phyloP scores from a whole-genome alignment of 371 early-diverging fungal species.

The Funneliformis caledonium region DNA sequence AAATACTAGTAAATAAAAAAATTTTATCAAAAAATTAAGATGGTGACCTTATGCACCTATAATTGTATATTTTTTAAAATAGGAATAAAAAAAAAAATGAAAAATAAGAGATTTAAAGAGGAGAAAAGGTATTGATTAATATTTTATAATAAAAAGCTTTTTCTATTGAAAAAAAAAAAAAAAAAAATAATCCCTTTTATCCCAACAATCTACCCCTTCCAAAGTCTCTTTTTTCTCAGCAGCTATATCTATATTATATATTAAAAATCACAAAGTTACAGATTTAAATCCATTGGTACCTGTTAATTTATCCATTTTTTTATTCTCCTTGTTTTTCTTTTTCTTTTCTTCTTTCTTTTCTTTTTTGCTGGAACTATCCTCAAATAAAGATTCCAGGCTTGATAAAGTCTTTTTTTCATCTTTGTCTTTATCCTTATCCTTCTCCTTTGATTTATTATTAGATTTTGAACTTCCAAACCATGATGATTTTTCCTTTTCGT shows the following conservation, averaged over 20 bases:
- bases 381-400: not conserved
- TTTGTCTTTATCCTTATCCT: slow-evolving; percentile 22
- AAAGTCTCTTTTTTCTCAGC: too few relatives aligned
- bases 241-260: too few relatives aligned
- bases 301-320: not conserved
- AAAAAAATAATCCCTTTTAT: not conserved
- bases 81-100: not conserved
- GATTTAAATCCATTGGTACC: slow-evolving; percentile 9
- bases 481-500: slow-evolving; percentile 8
- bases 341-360: slow-evolving; percentile 20
- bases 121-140: not conserved
- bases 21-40: not conserved
- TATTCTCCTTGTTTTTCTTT: slow-evolving; percentile 5
- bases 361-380: slow-evolving; percentile 17
- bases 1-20: not conserved
- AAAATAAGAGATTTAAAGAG: not conserved
- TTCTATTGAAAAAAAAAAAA: not conserved
- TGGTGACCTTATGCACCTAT: not conserved
- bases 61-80: not conserved
- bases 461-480: not conserved
- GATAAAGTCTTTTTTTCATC: slow-evolving; percentile 9
- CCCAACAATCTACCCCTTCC: not conserved
- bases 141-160: not conserved
- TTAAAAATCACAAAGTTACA: too few relatives aligned
- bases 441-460: slow-evolving; percentile 8